Evolutionary conservation across 2,329 filamentous ascomycete genomes (phyloP), one percentile per base, ranked within the genome.

Genomic region (Alternaria postmessia): DNA sequence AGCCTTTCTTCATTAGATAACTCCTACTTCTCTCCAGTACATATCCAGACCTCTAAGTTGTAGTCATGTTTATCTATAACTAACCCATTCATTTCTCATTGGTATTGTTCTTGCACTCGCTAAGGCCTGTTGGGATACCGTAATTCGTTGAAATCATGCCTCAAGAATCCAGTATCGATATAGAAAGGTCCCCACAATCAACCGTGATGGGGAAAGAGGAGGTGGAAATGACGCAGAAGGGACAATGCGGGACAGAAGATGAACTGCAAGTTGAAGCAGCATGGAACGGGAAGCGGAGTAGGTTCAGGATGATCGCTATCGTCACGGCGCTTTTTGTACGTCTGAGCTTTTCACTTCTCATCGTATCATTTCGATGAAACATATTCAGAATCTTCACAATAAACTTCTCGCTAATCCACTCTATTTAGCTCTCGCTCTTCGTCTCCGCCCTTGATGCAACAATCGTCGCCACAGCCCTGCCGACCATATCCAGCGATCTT

Each of bases 391-490:
- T 36, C 14, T 36, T 6, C 32, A 36, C 12, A 14, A 14, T 36
- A 30, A 11, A 9, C 12, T 36, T 16, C 11, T 36, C 14, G 32
- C 44, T 57, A 16, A 54, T 42, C 22, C 9, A 38, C 14, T 5
- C 5, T 5, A 38, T 36, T 12, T 41, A 78, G 76, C 72, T 81
- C 14, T 75, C 75, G 7, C 70, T 81, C 12, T 81, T 81, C 58
- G 73, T 81, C 47, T 77, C 78, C 11, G 80, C 80, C 9, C 69
- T 82, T 4, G 80, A 82, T 46, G 67, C 86, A 52, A 90, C 88
- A 16, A 88, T 88, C 66, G 81, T 89, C 66, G 85, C 89, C 11
- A 91, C 89, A 0, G 87, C 89, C 6, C 82, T 91, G 5, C 89
- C 89, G 0, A 88, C 87, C 14, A 91, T 92, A 64, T 83, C 86